Conservation (phyloP, 139 green algal species). For the Mesotaenium endlicherianum region DNA sequence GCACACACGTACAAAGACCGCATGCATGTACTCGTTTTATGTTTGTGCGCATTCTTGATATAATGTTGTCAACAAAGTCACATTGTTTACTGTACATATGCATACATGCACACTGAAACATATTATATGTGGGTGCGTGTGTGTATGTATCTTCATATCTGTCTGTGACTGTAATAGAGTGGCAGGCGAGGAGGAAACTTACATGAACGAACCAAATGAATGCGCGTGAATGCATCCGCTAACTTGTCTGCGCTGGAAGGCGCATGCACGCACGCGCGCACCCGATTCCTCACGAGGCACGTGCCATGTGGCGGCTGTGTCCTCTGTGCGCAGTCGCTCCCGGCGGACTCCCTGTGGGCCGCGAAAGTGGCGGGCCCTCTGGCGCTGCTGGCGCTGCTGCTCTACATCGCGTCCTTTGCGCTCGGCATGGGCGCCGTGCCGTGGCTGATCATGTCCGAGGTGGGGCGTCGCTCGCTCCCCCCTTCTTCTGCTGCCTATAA, state of each 20-base stretch:
- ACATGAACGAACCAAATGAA: too few relatives aligned
- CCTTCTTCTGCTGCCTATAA: too few relatives aligned
- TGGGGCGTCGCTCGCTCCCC: neutral
- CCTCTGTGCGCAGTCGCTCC: too few relatives aligned
- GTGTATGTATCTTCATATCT: neutral
- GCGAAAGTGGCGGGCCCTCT: neutral
- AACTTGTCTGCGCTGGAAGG: neutral
- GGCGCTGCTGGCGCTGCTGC: neutral
- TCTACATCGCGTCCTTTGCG: conserved; percentile 43
- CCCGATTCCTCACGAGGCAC: neutral
- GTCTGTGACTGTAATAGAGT: neutral
- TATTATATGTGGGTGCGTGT: neutral
- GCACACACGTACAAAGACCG: too few relatives aligned
- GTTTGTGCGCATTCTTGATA: too few relatives aligned
- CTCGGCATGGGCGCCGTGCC: conserved; percentile 45
- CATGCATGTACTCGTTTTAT: too few relatives aligned
- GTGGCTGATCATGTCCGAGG: conserved; percentile 53
- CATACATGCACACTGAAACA: neutral
- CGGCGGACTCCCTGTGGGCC: too few relatives aligned
- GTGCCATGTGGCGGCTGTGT: too few relatives aligned
- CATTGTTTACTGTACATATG: neutral
- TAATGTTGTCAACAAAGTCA: too few relatives aligned
- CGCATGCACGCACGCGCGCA: neutral
- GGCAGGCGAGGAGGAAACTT: too few relatives aligned
- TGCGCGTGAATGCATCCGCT: neutral